phyloP scores from a whole-genome alignment of 2,329 filamentous ascomycete genomes.

The Sarocladium brachiariae region DNA sequence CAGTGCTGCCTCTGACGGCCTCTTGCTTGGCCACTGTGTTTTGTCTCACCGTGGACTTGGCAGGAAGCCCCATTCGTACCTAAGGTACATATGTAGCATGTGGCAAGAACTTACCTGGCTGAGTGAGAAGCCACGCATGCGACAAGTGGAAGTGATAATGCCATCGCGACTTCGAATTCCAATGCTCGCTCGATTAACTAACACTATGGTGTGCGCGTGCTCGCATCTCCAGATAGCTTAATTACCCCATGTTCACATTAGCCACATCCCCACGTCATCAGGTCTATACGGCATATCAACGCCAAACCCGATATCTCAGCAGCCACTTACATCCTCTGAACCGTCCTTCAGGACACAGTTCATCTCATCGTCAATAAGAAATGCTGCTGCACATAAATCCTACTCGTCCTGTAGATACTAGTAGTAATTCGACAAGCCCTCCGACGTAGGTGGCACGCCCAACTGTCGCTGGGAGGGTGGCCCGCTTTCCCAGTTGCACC shows the following conservation, averaged over 20 bases:
- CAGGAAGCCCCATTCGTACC: background rate
- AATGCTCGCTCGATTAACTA: too few relatives aligned
- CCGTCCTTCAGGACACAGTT: background rate
- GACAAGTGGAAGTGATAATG: too few relatives aligned
- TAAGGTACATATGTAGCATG: too few relatives aligned
- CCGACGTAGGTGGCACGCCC: background rate
- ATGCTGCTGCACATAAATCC: too few relatives aligned
- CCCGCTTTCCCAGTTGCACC: background rate
- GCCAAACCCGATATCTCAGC: background rate
- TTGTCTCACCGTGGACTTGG: conserved; percentile 9
- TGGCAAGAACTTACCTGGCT: too few relatives aligned
- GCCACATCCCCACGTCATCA: conserved; percentile 1
- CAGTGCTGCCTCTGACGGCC: background rate
- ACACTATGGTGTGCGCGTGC: too few relatives aligned
- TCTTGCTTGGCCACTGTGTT: conserved; percentile 5
- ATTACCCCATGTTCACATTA: too few relatives aligned
- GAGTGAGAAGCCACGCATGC: background rate
- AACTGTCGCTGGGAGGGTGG: background rate
- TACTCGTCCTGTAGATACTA: background rate
- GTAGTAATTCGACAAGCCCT: background rate
- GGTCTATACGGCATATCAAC: background rate
- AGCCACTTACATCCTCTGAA: background rate
- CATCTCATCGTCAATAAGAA: too few relatives aligned
- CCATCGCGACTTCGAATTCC: too few relatives aligned
- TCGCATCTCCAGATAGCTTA: too few relatives aligned